phyloP scores from a whole-genome alignment of 441 rosid genomes.

The Adansonia rubrostipa region DNA sequence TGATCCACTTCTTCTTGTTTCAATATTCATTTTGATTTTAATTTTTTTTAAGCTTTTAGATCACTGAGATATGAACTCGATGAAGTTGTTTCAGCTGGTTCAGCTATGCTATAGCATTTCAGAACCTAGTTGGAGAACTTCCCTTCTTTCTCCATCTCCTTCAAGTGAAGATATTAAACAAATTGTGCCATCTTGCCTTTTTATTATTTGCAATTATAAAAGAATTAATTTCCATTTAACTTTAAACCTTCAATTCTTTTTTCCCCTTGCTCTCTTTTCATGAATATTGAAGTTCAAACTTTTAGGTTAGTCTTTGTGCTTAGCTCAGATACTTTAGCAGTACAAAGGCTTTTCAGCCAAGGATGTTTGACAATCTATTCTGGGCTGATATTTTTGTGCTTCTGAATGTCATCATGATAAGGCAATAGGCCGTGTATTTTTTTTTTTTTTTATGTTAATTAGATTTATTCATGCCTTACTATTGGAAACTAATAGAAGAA shows the following conservation, averaged over 20 bases:
- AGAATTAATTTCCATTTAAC: background rate
- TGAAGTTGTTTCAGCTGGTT: background rate
- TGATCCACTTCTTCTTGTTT: constrained; percentile 1
- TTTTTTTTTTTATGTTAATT: background rate
- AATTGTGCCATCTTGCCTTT: background rate
- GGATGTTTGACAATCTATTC: constrained; percentile 7
- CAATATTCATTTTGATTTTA: background rate
- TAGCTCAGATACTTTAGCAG: background rate
- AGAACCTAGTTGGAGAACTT: background rate
- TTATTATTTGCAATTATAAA: background rate
- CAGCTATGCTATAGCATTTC: background rate
- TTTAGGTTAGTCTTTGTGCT: background rate
- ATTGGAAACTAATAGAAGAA: background rate
- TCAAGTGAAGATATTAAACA: background rate
- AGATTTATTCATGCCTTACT: background rate
- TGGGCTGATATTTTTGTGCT: background rate
- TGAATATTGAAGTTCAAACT: background rate
- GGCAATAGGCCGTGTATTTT: background rate
- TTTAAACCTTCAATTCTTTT: background rate
- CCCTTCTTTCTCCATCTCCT: background rate
- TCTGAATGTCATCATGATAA: background rate
- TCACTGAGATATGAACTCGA: background rate
- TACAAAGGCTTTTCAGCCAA: background rate
- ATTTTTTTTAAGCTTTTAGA: background rate
- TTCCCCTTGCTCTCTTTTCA: background rate